Evolutionary conservation across 306 rosid species (phyloP), one percentile per base, ranked within the genome.

Genomic region (Sphenostylis stenocarpa): DNA sequence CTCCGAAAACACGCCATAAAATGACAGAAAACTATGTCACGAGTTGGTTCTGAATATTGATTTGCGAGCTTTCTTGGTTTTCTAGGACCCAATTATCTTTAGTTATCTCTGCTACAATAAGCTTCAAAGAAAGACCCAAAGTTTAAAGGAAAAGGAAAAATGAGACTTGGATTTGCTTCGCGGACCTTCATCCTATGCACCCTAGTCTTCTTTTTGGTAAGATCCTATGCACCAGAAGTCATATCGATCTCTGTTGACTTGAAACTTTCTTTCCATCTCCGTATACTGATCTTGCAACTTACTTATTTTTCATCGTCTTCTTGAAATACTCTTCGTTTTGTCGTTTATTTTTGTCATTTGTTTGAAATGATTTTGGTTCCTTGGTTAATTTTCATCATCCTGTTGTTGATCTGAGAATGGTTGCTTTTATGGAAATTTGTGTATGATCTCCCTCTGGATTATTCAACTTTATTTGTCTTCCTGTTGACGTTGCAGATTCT

Each of bases 141-240:
- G 29, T 47, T 75, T 76, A 80, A 72, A 44, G 51, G 39, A 58
- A 58, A 74, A 89, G 77, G 62, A 41, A 44, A 80, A 56, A 88
- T 77, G 88, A 33, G 51, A 47, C 70, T 73, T 67, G 69, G 71
- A 63, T 7, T 51, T 26, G 75, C 77, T 55, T 80, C 84, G 9
- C 73, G 82, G 77, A 72, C 64, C 79, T 78, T 86, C 79, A 43
- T 86, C 81, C 72, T 83, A 16, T 52, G 28, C 49, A 77, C 82
- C 38, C 52, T 86, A 1, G 51, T 85, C 21, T 14, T 81, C 73
- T 23, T 68, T 43, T 5, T 75, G 86, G 91, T 90, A 88, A 75
- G 81, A 67, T 36, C 72, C 56, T 70, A 24, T 48, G 3, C 19
- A n/a, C n/a, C n/a, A n/a, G n/a, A n/a, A n/a, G n/a, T n/a, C n/a